phyloP scores from a whole-genome alignment of 2,329 filamentous ascomycete genomes.

The Nothopassalora personata region DNA sequence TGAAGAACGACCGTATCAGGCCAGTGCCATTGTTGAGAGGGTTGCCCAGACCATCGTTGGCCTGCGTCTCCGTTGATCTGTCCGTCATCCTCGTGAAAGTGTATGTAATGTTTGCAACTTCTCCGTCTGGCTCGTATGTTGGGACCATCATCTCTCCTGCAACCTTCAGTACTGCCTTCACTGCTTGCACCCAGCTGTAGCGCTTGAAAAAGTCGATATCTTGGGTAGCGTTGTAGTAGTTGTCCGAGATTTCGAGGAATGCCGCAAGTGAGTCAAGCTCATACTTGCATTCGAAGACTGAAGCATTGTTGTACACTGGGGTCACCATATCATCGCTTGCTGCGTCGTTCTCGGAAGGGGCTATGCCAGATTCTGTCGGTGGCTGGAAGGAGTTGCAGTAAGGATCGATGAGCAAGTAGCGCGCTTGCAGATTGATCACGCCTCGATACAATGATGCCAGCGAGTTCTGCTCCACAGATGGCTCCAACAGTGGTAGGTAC shows the following conservation, averaged over 20 bases:
- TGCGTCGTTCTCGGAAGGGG: conserved; percentile 35
- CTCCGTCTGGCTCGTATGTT: conserved; percentile 45
- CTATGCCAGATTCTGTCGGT: conserved; percentile 43
- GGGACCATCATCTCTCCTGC: conserved; percentile 44
- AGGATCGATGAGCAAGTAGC: conserved; percentile 59
- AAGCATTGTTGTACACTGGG: conserved; percentile 39
- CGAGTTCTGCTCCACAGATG: conserved; percentile 51
- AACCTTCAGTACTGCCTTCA: conserved; percentile 42
- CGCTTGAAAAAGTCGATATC: conserved; percentile 46
- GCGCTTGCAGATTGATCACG: conserved; percentile 65
- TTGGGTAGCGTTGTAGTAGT: conserved; percentile 48
- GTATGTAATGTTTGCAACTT: conserved; percentile 41
- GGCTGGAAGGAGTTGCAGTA: conserved; percentile 52
- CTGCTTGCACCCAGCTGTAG: conserved; percentile 44
- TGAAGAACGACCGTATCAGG: conserved; percentile 46
- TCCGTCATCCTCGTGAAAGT: conserved; percentile 41
- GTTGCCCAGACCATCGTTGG: conserved; percentile 51
- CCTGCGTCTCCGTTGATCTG: conserved; percentile 44
- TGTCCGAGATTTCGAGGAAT: conserved; percentile 45
- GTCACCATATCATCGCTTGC: conserved; percentile 39
- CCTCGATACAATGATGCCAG: conserved; percentile 64
- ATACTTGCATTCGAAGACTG: conserved; percentile 52
- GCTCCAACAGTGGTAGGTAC: conserved; percentile 57
- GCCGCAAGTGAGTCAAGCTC: conserved; percentile 50
- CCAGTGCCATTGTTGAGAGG: conserved; percentile 46